Conservation (phyloP, 352 stramenopile species). For the Pythium rhizo-oryzae region DNA sequence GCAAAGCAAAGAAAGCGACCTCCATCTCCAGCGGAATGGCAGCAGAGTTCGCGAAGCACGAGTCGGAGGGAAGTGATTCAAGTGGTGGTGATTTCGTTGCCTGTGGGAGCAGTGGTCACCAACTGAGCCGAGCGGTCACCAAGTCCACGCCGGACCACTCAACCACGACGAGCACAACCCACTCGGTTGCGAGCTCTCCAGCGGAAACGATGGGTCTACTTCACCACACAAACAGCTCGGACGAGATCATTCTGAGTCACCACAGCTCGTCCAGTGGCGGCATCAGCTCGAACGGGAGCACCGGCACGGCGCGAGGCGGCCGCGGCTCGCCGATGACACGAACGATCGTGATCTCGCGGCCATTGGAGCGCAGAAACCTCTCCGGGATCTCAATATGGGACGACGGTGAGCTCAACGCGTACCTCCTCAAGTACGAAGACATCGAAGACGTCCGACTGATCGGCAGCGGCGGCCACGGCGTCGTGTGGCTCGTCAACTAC, state of each 20-base stretch:
- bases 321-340: background rate
- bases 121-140: background rate
- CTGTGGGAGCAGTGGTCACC: background rate
- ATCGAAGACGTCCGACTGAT: constrained; percentile 23
- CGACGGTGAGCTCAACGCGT: constrained; percentile 25
- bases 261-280: background rate
- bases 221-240: background rate
- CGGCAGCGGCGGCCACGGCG: constrained; percentile 43
- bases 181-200: constrained; percentile 4
- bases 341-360: constrained; percentile 6
- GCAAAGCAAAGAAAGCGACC: background rate
- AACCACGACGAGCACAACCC: background rate
- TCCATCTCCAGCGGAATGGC: background rate
- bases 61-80: constrained; percentile 11
- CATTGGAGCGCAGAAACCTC: background rate
- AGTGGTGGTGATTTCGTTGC: constrained; percentile 1
- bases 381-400: constrained; percentile 18
- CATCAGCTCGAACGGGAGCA: background rate
- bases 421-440: background rate
- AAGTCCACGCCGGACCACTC: background rate
- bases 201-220: background rate
- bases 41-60: constrained; percentile 11
- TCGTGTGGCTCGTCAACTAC: constrained; percentile 56
- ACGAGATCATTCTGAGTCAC: background rate
- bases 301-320: background rate